Evolutionary conservation across 179 eudicot genomes (phyloP).

Genomic region (Vitellaria paradoxa): DNA sequence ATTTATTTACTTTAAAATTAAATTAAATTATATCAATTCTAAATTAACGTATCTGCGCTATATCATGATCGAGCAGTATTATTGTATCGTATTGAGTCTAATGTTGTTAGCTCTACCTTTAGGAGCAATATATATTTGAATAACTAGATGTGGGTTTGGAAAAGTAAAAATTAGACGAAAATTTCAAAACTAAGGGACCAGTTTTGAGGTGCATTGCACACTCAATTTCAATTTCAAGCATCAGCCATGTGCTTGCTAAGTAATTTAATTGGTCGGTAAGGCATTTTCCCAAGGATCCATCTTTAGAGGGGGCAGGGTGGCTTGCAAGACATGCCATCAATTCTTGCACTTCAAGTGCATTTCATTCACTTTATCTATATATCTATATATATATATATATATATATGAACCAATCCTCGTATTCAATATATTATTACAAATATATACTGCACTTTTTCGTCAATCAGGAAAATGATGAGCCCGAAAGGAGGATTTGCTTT

Average conservation of each 20-base stretch:
- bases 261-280: constrained; percentile 24
- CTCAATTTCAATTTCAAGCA: constrained; percentile 7
- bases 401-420: constrained; percentile 3
- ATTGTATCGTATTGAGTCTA: no score
- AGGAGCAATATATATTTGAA: no score
- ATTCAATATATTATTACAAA: neutral
- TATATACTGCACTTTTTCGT: neutral
- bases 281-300: constrained; percentile 19
- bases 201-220: no score
- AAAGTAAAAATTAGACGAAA: no score
- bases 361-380: neutral
- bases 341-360: constrained; percentile 68
- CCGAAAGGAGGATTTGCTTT: constrained; percentile 22
- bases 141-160: no score
- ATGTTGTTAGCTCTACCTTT: no score
- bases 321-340: constrained; percentile 68
- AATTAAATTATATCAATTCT: no score
- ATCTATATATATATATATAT: neutral
- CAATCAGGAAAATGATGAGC: constrained; percentile 28
- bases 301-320: constrained; percentile 34
- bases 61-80: no score
- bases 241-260: neutral
- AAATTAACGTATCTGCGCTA: no score
- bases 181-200: no score
- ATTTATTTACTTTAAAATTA: no score